Conservation (phyloP, 2,329 filamentous ascomycete species). For the Sporothrix inflata region DNA sequence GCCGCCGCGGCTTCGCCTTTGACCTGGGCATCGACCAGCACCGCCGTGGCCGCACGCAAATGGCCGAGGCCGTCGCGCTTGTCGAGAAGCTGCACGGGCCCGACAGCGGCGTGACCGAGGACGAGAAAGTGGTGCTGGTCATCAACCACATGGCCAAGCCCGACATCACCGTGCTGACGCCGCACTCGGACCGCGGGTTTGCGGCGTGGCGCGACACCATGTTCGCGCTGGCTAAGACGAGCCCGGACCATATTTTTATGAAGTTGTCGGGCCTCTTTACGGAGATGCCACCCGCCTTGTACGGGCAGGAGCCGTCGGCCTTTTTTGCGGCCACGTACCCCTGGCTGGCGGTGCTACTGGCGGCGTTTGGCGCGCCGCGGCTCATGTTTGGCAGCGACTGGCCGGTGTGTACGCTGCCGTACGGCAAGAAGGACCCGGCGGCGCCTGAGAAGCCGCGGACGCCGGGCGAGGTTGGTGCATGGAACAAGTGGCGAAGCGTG, state of each 20-base stretch:
- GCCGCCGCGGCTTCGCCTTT: constrained; percentile 67
- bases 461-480: constrained; percentile 58
- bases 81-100: constrained; percentile 66
- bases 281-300: constrained; percentile 68
- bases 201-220: constrained; percentile 71
- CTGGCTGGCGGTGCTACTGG: constrained; percentile 73
- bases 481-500: constrained; percentile 74
- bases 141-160: constrained; percentile 92
- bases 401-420: constrained; percentile 81
- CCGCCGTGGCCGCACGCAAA: constrained; percentile 72
- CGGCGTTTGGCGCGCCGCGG: constrained; percentile 69
- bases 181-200: constrained; percentile 60
- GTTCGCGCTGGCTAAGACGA: constrained; percentile 65
- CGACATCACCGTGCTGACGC: constrained; percentile 67
- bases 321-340: constrained; percentile 67
- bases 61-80: constrained; percentile 72
- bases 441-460: constrained; percentile 30
- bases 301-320: constrained; percentile 52
- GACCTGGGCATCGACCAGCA: constrained; percentile 84
- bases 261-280: constrained; percentile 88
- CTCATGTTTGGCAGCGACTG: constrained; percentile 94
- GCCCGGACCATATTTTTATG: constrained; percentile 68
- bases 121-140: constrained; percentile 67
- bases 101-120: constrained; percentile 53
- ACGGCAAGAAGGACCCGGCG: constrained; percentile 36